Evolutionary conservation across 2,329 filamentous ascomycete species (phyloP).

Genomic region (Colletotrichum sp.): DNA sequence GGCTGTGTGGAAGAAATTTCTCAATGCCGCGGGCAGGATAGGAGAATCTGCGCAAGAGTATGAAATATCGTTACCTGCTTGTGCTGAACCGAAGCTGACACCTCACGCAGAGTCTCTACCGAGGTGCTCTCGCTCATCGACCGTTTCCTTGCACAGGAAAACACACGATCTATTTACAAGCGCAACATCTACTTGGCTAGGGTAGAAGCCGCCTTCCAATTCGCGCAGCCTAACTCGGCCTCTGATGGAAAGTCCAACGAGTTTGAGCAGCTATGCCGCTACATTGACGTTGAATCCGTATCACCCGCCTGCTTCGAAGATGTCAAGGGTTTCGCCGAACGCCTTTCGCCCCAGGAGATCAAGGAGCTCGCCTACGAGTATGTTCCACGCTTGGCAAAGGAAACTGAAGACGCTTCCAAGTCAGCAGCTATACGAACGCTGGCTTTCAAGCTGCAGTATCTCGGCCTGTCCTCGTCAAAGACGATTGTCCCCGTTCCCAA

Average conservation of each 20-base stretch:
- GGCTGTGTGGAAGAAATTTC: conserved; percentile 43
- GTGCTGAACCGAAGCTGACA: not conserved
- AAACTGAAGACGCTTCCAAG: conserved; percentile 25
- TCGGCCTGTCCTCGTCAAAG: conserved; percentile 44
- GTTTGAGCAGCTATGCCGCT: conserved; percentile 36
- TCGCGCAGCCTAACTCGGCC: conserved; percentile 20
- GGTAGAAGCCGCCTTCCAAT: conserved; percentile 40
- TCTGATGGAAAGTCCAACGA: conserved; percentile 11
- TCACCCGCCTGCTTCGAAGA: conserved; percentile 52
- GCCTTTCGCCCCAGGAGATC: conserved; percentile 44
- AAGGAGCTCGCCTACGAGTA: conserved; percentile 43
- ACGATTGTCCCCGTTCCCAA: conserved; percentile 27
- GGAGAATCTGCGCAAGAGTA: conserved; percentile 38
- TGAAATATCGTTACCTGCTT: not conserved
- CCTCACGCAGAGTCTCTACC: not conserved
- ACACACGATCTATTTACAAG: conserved; percentile 39
- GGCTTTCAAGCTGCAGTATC: conserved; percentile 48
- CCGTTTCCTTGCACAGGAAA: conserved; percentile 6
- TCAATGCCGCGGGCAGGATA: conserved; percentile 40
- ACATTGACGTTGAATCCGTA: conserved; percentile 38
- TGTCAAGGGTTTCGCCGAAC: conserved; percentile 47
- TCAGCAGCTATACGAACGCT: conserved; percentile 37
- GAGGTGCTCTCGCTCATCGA: conserved; percentile 14
- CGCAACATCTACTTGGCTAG: conserved; percentile 44
- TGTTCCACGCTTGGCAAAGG: conserved; percentile 34